Evolutionary conservation across 2,329 filamentous ascomycete species (phyloP).

Genomic region (Trichoderma polysporum): DNA sequence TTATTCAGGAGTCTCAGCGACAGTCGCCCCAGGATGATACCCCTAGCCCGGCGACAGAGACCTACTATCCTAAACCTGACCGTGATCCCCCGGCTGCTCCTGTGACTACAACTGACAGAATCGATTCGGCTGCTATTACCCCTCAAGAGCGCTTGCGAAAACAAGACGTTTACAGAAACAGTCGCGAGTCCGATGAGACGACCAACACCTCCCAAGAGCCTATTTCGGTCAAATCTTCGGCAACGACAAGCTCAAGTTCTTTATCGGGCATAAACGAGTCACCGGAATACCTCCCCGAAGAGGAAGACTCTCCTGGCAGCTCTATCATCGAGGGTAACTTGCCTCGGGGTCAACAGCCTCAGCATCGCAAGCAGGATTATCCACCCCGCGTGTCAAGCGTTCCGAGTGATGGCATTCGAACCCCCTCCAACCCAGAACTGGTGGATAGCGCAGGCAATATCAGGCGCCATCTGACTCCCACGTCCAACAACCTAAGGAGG

Average conservation of each 20-base stretch:
- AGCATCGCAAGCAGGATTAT: slow-evolving; percentile 58
- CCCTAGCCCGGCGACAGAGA: slow-evolving; percentile 20
- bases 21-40: slow-evolving; percentile 6
- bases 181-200: slow-evolving; percentile 54
- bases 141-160: slow-evolving; percentile 34
- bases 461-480: slow-evolving; percentile 64
- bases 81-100: slow-evolving; percentile 25
- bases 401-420: slow-evolving; percentile 44
- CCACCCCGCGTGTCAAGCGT: slow-evolving; percentile 44
- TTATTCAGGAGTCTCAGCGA: not conserved
- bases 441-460: slow-evolving; percentile 51
- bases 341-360: slow-evolving; percentile 49
- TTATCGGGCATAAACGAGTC: slow-evolving; percentile 52
- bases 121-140: slow-evolving; percentile 36
- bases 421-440: slow-evolving; percentile 52
- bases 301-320: slow-evolving; percentile 49
- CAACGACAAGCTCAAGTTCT: slow-evolving; percentile 57
- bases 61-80: slow-evolving; percentile 23
- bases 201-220: slow-evolving; percentile 49
- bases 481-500: slow-evolving; percentile 52
- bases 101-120: slow-evolving; percentile 28
- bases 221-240: slow-evolving; percentile 52
- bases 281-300: slow-evolving; percentile 45
- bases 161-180: slow-evolving; percentile 46
- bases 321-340: slow-evolving; percentile 49